These are phyloP conservation scores for Blastocystis sp. DNA, from an alignment of 352 stramenopile genomes.

Conservation along the genomic window DNA sequence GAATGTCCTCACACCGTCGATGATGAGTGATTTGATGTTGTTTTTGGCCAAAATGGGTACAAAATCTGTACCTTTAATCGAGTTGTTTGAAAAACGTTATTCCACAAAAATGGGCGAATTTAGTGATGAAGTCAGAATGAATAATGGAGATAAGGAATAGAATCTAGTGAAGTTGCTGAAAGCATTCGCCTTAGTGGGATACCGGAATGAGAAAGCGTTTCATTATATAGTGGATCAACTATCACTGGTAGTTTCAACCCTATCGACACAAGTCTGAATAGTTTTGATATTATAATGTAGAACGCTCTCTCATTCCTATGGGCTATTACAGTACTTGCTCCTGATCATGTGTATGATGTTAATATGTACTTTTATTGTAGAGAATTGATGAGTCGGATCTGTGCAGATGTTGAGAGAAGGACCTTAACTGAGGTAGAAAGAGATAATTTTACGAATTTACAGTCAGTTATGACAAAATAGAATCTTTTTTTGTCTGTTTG, in stretches of 20 bases:
- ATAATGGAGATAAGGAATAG: neutral
- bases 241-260: neutral
- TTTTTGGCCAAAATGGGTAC: neutral
- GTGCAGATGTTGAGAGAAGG: slow-evolving; percentile 3
- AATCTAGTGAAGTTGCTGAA: slow-evolving; percentile 5
- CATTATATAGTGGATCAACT: slow-evolving; percentile 2
- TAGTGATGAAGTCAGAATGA: neutral
- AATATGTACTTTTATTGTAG: neutral
- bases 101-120: neutral
- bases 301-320: slow-evolving; percentile 8
- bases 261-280: neutral
- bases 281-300: neutral
- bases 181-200: neutral
- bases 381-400: neutral
- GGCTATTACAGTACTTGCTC: neutral
- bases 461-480: neutral
- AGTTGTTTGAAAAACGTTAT: neutral
- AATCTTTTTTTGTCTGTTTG: neutral
- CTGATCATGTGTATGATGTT: neutral
- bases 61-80: neutral
- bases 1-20: neutral
- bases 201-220: neutral
- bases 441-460: neutral
- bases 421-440: neutral
- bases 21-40: slow-evolving; percentile 6